phyloP scores from a whole-genome alignment of 2,329 filamentous ascomycete genomes.

The Aphanocladium album region DNA sequence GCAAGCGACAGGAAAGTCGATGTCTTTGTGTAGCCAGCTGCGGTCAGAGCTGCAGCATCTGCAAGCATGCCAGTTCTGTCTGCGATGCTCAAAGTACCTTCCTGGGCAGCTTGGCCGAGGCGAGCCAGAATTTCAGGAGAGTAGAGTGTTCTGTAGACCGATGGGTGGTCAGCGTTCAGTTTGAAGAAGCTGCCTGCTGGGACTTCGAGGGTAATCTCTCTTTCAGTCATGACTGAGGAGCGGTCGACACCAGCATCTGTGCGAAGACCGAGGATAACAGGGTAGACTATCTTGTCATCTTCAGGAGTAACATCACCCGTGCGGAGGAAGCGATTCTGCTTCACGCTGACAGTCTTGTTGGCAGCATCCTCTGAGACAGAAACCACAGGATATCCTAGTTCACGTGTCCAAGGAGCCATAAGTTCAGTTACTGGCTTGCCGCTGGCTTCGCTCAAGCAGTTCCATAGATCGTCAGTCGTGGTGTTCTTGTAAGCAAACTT shows the following conservation, averaged over 20 bases:
- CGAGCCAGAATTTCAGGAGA: conserved; percentile 76
- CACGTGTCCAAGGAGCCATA: conserved; percentile 96
- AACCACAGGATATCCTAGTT: conserved; percentile 88
- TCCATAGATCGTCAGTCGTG: conserved; percentile 84
- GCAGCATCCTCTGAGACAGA: conserved; percentile 59
- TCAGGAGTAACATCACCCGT: conserved; percentile 91
- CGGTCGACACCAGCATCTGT: conserved; percentile 75
- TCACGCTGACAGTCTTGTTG: conserved; percentile 71
- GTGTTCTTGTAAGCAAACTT: conserved; percentile 97
- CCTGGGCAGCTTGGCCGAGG: conserved; percentile 78
- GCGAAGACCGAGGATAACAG: conserved; percentile 80
- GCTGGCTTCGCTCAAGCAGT: conserved; percentile 77
- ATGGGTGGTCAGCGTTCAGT: conserved; percentile 89
- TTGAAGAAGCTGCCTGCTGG: conserved; percentile 87
- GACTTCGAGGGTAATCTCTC: conserved; percentile 73
- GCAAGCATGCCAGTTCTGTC: conserved; percentile 93
- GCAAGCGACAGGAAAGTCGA: conserved; percentile 84
- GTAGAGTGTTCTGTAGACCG: conserved; percentile 88
- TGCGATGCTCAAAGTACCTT: conserved; percentile 67
- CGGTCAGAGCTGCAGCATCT: conserved; percentile 82
- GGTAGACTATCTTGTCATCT: conserved; percentile 82
- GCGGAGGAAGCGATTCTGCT: conserved; percentile 91
- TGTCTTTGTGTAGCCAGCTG: conserved; percentile 89
- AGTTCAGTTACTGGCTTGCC: conserved; percentile 85
- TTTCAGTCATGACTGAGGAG: conserved; percentile 32